Evolutionary conservation across 2,329 filamentous ascomycete species (phyloP).

Genomic region (Talaromyces sp.): DNA sequence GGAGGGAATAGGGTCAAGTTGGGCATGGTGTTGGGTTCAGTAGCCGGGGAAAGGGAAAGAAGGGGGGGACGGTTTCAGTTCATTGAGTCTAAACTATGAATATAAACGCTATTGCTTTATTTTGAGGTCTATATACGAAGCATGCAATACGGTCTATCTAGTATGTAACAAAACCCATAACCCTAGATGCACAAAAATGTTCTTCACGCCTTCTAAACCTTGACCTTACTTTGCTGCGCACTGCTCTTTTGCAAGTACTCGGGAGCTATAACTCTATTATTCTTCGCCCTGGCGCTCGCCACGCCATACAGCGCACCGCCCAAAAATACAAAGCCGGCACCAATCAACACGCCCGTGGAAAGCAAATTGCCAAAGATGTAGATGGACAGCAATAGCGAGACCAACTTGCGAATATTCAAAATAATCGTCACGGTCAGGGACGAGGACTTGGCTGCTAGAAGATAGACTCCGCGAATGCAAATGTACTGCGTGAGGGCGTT

Average conservation of each 20-base stretch:
- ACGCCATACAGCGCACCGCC: constrained; percentile 88
- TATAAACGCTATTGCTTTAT: background rate
- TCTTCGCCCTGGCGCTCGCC: constrained; percentile 47
- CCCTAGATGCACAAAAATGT: background rate
- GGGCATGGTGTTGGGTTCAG: background rate
- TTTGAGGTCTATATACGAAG: background rate
- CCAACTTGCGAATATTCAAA: constrained; percentile 87
- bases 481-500: constrained; percentile 82
- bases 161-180: background rate
- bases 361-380: constrained; percentile 89
- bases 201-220: background rate
- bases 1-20: background rate
- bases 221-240: constrained; percentile 1
- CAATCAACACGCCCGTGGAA: constrained; percentile 68
- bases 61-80: too few species aligned
- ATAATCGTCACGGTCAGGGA: constrained; percentile 96
- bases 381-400: constrained; percentile 85
- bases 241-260: background rate
- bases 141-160: background rate
- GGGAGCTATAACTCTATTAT: background rate
- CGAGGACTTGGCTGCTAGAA: constrained; percentile 81
- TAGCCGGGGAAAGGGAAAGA: too few species aligned
- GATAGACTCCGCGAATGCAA: constrained; percentile 92
- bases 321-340: constrained; percentile 80
- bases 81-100: background rate